phyloP scores from a whole-genome alignment of 345 rosid genomes.

The Orychophragmus violaceus region DNA sequence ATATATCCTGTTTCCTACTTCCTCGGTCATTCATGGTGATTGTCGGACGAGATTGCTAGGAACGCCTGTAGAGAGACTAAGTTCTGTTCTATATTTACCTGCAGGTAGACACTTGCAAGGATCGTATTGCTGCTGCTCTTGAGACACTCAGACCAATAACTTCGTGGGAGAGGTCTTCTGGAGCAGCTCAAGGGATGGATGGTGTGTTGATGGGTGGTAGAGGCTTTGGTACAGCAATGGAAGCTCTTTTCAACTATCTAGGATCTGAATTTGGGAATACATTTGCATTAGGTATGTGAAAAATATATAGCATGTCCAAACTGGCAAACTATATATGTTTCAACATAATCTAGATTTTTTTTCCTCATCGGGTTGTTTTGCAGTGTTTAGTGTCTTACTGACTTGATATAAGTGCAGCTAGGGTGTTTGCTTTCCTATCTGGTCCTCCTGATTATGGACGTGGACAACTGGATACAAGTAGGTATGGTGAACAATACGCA shows the following conservation, averaged over 20 bases:
- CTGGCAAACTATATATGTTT: neutral
- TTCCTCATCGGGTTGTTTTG: neutral
- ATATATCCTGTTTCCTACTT: neutral
- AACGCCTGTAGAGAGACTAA: neutral
- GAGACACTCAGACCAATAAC: constrained; percentile 94
- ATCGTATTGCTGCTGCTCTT: constrained; percentile 82
- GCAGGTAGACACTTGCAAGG: constrained; percentile 92
- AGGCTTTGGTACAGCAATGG: constrained; percentile 98
- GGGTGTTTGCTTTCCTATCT: constrained; percentile 90
- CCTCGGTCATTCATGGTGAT: neutral
- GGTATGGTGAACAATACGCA: constrained; percentile 99
- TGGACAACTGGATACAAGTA: constrained; percentile 92
- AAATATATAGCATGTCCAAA: constrained; percentile 12
- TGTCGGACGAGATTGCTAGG: constrained; percentile 1
- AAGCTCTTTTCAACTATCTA: constrained; percentile 80
- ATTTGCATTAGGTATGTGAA: constrained; percentile 76
- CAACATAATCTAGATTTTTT: neutral
- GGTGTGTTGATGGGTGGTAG: constrained; percentile 95
- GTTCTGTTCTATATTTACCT: constrained; percentile 1
- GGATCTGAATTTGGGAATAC: constrained; percentile 96
- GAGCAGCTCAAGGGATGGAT: constrained; percentile 70
- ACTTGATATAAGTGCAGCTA: constrained; percentile 55
- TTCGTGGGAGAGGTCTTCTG: constrained; percentile 93
- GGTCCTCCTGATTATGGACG: constrained; percentile 99
- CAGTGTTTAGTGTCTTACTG: constrained; percentile 5